A percentile compares a stretch with the other conserved stretches of the same genome.
These are phyloP conservation scores for Leersia perrieri DNA, from an alignment of 176 grass and related monocot genomes.

Conservation along the genomic window DNA sequence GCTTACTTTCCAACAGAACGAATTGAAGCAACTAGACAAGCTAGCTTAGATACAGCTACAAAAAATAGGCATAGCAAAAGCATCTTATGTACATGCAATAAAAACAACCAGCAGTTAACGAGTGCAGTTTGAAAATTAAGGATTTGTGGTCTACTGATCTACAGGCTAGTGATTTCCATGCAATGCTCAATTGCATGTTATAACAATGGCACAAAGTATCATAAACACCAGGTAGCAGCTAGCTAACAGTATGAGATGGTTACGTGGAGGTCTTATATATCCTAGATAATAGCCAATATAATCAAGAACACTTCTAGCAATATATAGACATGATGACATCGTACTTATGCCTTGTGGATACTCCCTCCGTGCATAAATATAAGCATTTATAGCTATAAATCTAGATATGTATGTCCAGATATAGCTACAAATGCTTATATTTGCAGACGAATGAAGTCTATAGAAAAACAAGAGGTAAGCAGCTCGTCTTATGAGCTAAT, in stretches of 20 bases:
- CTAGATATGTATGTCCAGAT: too few relatives aligned
- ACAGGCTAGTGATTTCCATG: background rate
- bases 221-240: background rate
- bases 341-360: too few relatives aligned
- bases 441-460: too few relatives aligned
- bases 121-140: background rate
- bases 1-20: background rate
- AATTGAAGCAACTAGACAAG: background rate
- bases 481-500: constrained; percentile 12
- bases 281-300: background rate
- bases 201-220: background rate
- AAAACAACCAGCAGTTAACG: constrained; percentile 12
- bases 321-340: background rate
- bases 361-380: too few relatives aligned
- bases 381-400: too few relatives aligned
- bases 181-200: background rate
- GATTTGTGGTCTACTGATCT: background rate
- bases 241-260: background rate
- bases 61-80: background rate
- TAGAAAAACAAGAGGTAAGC: constrained; percentile 3
- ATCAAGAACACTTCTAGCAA: background rate
- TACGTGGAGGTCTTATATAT: background rate
- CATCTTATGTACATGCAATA: constrained; percentile 10
- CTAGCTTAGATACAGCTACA: constrained; percentile 1
- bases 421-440: too few relatives aligned